Evolutionary conservation across 2,329 filamentous ascomycete genomes (phyloP).

Genomic region (Penicillium brasilianum): DNA sequence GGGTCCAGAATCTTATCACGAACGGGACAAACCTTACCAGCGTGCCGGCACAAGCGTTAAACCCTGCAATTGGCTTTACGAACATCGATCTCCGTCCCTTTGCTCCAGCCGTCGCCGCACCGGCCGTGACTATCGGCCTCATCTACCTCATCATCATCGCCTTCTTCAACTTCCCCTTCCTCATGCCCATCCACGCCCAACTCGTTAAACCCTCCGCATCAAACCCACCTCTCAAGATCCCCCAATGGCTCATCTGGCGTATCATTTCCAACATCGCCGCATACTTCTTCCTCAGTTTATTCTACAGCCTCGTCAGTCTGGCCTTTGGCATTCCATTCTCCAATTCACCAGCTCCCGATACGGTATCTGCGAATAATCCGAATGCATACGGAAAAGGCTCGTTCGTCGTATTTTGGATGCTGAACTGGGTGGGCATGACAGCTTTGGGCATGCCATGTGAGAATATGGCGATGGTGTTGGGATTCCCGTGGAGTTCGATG

Average conservation of each 20-base stretch:
- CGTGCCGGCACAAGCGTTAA: slow-evolving; percentile 58
- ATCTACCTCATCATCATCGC: slow-evolving; percentile 72
- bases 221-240: slow-evolving; percentile 63
- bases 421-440: slow-evolving; percentile 67
- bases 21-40: slow-evolving; percentile 50
- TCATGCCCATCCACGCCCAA: slow-evolving; percentile 66
- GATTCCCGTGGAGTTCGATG: slow-evolving; percentile 64
- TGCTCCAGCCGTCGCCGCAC: slow-evolving; percentile 58
- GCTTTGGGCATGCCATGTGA: slow-evolving; percentile 68
- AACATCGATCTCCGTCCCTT: slow-evolving; percentile 66
- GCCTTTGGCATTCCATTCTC: slow-evolving; percentile 68
- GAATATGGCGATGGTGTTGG: slow-evolving; percentile 67
- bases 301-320: slow-evolving; percentile 67
- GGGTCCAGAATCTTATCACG: slow-evolving; percentile 42
- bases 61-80: slow-evolving; percentile 62
- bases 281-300: slow-evolving; percentile 66
- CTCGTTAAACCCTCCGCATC: slow-evolving; percentile 54
- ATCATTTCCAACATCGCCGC: slow-evolving; percentile 60
- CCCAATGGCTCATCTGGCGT: slow-evolving; percentile 64
- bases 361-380: slow-evolving; percentile 53
- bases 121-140: slow-evolving; percentile 65
- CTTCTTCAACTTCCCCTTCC: slow-evolving; percentile 70
- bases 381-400: slow-evolving; percentile 62
- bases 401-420: slow-evolving; percentile 67
- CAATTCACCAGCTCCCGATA: slow-evolving; percentile 54